Conservation (phyloP, 2,329 filamentous ascomycete species). For the Xylariaceae sp. region DNA sequence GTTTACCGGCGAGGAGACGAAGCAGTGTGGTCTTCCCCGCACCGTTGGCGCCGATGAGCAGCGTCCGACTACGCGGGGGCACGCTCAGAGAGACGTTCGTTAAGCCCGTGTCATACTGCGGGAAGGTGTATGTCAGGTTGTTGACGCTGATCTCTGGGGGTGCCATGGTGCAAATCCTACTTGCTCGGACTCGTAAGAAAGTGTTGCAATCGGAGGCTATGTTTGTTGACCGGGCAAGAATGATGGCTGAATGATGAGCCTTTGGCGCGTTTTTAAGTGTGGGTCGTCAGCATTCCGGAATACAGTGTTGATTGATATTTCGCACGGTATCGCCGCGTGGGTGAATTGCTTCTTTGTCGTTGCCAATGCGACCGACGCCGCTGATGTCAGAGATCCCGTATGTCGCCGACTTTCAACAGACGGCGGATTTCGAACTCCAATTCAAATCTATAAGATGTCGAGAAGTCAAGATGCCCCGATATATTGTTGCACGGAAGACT, state of each 20-base stretch:
- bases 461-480: not conserved
- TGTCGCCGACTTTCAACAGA: not conserved
- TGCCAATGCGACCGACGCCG: not conserved
- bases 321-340: conserved; percentile 13
- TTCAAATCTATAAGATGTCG: not conserved
- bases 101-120: conserved; percentile 76
- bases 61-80: conserved; percentile 76
- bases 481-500: not conserved
- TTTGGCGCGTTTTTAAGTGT: conserved; percentile 13
- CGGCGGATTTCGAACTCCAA: not conserved
- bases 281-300: conserved; percentile 3
- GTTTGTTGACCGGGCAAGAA: not conserved
- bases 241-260: not conserved
- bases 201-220: not conserved
- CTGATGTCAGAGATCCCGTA: not conserved
- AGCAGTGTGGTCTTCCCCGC: conserved; percentile 96
- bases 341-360: not conserved
- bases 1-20: conserved; percentile 89
- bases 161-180: conserved; percentile 13
- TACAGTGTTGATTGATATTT: conserved; percentile 10
- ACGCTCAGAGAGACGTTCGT: conserved; percentile 67
- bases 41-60: conserved; percentile 93
- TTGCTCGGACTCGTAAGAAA: not conserved
- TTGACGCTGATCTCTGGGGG: conserved; percentile 58
- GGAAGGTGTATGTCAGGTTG: conserved; percentile 82